Conservation (phyloP, 2,329 filamentous ascomycete species). For the Fusarium armeniacum region DNA sequence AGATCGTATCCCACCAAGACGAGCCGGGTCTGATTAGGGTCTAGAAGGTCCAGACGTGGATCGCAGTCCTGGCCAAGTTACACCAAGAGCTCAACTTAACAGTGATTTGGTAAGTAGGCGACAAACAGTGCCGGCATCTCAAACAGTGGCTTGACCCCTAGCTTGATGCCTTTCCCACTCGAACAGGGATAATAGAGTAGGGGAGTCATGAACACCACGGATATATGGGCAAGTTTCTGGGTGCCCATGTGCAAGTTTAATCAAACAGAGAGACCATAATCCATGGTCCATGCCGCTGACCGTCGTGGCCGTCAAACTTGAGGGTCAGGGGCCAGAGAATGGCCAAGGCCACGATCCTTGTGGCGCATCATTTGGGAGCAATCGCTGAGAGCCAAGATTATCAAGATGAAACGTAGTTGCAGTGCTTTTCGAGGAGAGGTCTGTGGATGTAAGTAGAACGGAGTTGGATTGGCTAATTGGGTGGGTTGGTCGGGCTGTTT, state of each 20-base stretch:
- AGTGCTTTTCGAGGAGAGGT: slow-evolving; percentile 1
- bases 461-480: slow-evolving; percentile 20
- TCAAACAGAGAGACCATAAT: slow-evolving; percentile 24
- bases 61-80: slow-evolving; percentile 27
- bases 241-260: slow-evolving; percentile 20
- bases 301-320: slow-evolving; percentile 23
- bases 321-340: slow-evolving; percentile 11
- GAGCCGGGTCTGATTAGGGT: slow-evolving; percentile 4
- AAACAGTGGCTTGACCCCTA: slow-evolving; percentile 45
- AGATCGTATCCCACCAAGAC: slow-evolving; percentile 17
- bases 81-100: slow-evolving; percentile 25
- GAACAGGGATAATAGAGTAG: slow-evolving; percentile 8
- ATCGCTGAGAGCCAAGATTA: slow-evolving; percentile 34
- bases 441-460: slow-evolving; percentile 17
- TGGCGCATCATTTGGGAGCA: slow-evolving; percentile 32
- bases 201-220: not conserved
- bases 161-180: slow-evolving; percentile 30
- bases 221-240: slow-evolving; percentile 2
- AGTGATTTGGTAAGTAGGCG: slow-evolving; percentile 19
- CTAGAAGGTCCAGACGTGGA: slow-evolving; percentile 19
- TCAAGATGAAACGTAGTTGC: slow-evolving; percentile 38
- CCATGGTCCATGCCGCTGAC: slow-evolving; percentile 11
- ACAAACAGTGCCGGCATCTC: slow-evolving; percentile 36
- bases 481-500: slow-evolving; percentile 17
- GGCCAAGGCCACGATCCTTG: slow-evolving; percentile 26